Evolutionary conservation across 2,329 filamentous ascomycete species (phyloP).

Genomic region (Davidsoniella virescens): DNA sequence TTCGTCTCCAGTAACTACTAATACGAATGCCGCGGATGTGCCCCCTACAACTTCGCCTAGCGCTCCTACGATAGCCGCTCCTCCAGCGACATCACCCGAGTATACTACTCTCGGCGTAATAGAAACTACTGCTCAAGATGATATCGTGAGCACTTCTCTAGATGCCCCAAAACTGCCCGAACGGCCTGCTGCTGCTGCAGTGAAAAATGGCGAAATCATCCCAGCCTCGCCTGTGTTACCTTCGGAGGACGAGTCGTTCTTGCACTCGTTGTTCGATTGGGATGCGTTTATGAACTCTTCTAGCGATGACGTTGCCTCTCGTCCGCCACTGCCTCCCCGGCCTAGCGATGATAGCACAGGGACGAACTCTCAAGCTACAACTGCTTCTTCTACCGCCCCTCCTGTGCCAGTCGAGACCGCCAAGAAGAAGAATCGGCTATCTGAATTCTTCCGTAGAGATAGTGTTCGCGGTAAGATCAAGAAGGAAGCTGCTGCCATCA

Average conservation of each 20-base stretch:
- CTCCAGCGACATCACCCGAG: slow-evolving; percentile 12
- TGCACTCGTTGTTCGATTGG: slow-evolving; percentile 32
- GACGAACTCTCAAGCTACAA: slow-evolving; percentile 12
- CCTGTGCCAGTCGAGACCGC: slow-evolving; percentile 17
- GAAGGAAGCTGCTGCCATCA: background rate
- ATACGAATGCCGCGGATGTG: too few species aligned
- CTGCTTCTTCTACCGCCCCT: slow-evolving; percentile 22
- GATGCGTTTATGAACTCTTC: slow-evolving; percentile 2
- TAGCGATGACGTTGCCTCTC: slow-evolving; percentile 27
- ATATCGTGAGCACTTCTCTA: background rate
- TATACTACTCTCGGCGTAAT: background rate
- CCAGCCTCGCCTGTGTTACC: slow-evolving; percentile 26
- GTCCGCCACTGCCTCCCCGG: slow-evolving; percentile 39
- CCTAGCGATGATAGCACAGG: background rate
- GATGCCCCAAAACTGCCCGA: too few species aligned
- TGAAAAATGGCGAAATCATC: background rate
- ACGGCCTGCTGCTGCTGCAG: slow-evolving; percentile 8
- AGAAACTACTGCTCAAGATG: slow-evolving; percentile 13
- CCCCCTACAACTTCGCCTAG: too few species aligned
- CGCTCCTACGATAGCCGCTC: background rate
- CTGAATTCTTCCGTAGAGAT: slow-evolving; percentile 22
- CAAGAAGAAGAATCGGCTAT: slow-evolving; percentile 21
- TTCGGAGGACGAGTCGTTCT: slow-evolving; percentile 41
- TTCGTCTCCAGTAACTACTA: too few species aligned
- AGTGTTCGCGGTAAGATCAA: too few species aligned